These are phyloP conservation scores for Phialophora chinensis DNA, from an alignment of 2,329 filamentous ascomycete genomes.

Conservation along the genomic window DNA sequence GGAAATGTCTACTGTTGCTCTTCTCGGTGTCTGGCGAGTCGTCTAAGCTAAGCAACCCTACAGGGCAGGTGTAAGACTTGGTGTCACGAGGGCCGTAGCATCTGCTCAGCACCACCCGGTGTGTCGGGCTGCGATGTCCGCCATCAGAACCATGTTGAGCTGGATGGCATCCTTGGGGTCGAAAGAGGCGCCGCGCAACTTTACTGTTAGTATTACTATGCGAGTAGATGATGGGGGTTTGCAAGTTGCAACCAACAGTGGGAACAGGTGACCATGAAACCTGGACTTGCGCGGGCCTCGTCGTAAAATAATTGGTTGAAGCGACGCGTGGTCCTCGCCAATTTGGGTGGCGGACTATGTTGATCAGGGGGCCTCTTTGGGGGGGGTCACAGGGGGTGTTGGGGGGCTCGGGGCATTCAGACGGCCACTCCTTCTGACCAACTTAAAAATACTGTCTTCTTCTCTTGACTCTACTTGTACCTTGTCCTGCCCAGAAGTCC, in stretches of 20 bases:
- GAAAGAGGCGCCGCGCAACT: not conserved
- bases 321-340: not conserved
- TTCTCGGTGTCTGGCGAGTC: not conserved
- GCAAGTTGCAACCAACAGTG: not conserved
- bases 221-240: not conserved
- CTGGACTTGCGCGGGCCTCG: not conserved
- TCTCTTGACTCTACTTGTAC: constrained; percentile 12
- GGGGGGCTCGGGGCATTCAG: not conserved
- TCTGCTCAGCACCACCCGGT: not conserved
- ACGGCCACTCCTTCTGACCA: not conserved
- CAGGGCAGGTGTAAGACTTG: not conserved
- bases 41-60: not conserved
- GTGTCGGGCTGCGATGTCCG: not conserved
- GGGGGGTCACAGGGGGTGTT: not conserved
- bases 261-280: constrained; percentile 1
- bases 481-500: not conserved
- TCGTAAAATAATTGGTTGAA: constrained; percentile 1
- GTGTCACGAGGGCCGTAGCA: not conserved
- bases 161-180: not conserved
- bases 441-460: constrained; percentile 3
- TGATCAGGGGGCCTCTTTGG: constrained; percentile 5
- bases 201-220: not conserved
- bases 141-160: not conserved
- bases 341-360: not conserved
- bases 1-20: not conserved